Evolutionary conservation across 169 alveolate genomes (phyloP), one percentile per base, ranked within the genome.

Genomic region (Amoebophrya sp.): DNA sequence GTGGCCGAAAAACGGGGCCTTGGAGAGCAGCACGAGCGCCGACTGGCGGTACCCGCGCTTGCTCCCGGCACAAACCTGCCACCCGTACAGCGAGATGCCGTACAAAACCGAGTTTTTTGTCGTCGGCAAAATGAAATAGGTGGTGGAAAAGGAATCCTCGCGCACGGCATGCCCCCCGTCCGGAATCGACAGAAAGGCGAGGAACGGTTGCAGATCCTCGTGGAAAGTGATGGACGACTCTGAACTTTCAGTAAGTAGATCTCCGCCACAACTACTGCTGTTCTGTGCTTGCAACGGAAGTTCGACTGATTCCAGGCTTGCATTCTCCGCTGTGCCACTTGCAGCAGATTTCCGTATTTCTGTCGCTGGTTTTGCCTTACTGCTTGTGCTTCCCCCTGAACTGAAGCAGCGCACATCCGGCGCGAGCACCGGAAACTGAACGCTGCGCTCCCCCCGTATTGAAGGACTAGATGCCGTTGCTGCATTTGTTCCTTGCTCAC

Each of bases 1-100:
- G 32, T 66, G 83, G 32, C 83, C 83, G 35, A 66, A 66, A 25
- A 66, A 66, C 83, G 83, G 83, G 7, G 83, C 83, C 83, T 66
- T 2, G 10, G 83, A 7, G 7, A 66, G 83, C 12, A 66, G 38
- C 83, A 66, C 83, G 32, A 66, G 38, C 18, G 83, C 83, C 39
- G 83, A 66, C 83, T 66, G 83, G 35, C 83, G 83, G 35, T 25
- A 66, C 39, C 83, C 83, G 10, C 83, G 83, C 35, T 66, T 66
- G 35, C 35, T 25, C 12, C 39, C 32, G 10, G 29, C 35, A 25
- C 83, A 66, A 2, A 66, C 32, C 83, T 66, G 83, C 83, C 83
- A 66, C 29, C 83, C 83, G 83, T 66, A 66, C 83, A 66, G 35
- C 35, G 83, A 66, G 29, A 66, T 25, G 83, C 83, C 83, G 35